Evolutionary conservation across 192 early-diverging fungal species (phyloP), one percentile per base, ranked within the genome.

Genomic region (Obelidium mucronatum): DNA sequence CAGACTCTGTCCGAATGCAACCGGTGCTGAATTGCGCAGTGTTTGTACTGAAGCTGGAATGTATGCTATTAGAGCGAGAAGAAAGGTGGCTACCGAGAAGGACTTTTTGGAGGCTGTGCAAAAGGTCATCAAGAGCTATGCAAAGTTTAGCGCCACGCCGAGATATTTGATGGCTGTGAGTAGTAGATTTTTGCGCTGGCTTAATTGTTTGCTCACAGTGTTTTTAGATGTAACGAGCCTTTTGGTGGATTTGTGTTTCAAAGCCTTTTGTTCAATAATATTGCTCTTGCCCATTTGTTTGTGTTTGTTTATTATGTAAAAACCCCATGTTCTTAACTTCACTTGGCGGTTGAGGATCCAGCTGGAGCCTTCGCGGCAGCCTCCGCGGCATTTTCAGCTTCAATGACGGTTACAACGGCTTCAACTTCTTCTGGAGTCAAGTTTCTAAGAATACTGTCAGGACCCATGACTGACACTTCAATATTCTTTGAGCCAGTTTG

Each of bases 41-140:
- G 98, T 99, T 63, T 99, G 98, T 86, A 99, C 98, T 35, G 98
- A 99, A 84, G 97, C 98, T 6, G 98, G 98, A 68, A 99, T 99
- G 98, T 99, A 95, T 90, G 98, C 98, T 1, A 99, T 99, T 75
- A 89, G 98, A 15, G 93, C 95, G 63, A 89, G 98, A 81, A 92
- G 97, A 90, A 98, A 98, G 92, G 90, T 98, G 22, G 97, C 98
- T 24, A 98, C 96, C 28, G 98, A 99, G 82, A 98, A 99, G 88
- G 98, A 99, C 87, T 99, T 98, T 86, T 90, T 99, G 85, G 97
- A 99, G 81, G 88, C 96, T 31, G 97, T 99, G 19, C 96, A 98
- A 88, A 99, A 99, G 90, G 98, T 99, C 70, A 97, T 99, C 89
- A 98, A 98, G 90, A 90, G 90, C 51, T 99, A 99, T 78, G 94